Conservation (phyloP, 768 basidiomycete genomes). For the Trametes cubensis region DNA sequence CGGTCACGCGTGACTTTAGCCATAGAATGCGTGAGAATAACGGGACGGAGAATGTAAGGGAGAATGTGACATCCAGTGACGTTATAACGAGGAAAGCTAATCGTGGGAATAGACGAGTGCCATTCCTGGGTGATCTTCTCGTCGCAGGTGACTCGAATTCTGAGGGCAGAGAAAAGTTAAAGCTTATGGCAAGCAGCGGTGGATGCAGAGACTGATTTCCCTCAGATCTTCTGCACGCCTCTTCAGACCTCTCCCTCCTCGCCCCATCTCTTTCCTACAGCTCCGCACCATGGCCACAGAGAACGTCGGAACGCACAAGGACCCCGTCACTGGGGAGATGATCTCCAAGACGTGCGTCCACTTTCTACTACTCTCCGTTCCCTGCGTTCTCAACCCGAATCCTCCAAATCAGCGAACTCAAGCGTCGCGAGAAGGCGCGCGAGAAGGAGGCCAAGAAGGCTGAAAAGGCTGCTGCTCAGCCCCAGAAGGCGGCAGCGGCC, state of each 20-base stretch:
- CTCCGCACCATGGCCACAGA: constrained; percentile 44
- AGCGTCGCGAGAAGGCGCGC: constrained; percentile 88
- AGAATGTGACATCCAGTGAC: neutral
- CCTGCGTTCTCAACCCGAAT: constrained; percentile 35
- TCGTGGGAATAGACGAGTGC: constrained; percentile 14
- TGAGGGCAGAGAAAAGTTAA: constrained; percentile 6
- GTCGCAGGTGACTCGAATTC: constrained; percentile 17
- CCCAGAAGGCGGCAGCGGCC: constrained; percentile 40
- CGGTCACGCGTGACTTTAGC: constrained; percentile 4
- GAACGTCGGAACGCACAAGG: constrained; percentile 52
- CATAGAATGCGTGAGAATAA: neutral
- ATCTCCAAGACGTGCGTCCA: constrained; percentile 88
- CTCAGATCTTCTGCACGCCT: constrained; percentile 20
- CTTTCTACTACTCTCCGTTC: constrained; percentile 18
- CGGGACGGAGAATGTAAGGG: too few relatives aligned
- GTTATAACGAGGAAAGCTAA: neutral
- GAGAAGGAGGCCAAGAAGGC: constrained; percentile 74
- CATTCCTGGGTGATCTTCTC: neutral
- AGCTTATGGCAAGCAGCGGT: constrained; percentile 18
- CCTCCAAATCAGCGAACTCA: constrained; percentile 72
- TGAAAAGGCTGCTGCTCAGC: constrained; percentile 62
- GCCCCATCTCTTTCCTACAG: neutral
- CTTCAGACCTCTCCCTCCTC: constrained; percentile 16
- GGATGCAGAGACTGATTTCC: constrained; percentile 36
- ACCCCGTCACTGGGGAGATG: constrained; percentile 93